Conservation (phyloP, 192 early-diverging fungal genomes). For the Backusella tuberculispora region DNA sequence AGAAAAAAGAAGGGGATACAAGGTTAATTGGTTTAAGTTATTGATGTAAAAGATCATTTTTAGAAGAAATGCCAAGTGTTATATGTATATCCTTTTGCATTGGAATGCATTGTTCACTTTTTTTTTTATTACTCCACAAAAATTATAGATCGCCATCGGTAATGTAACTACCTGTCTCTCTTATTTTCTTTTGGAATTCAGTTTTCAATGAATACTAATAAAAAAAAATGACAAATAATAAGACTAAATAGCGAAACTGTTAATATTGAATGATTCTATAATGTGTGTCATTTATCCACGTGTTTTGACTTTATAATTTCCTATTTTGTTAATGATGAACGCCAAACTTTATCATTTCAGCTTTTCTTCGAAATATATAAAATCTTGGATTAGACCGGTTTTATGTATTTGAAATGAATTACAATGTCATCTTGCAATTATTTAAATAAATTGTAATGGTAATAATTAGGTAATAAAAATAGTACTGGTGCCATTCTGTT, state of each 20-base stretch:
- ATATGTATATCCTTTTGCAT: no score
- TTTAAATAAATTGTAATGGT: neutral
- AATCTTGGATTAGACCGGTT: neutral
- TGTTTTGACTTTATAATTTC: neutral
- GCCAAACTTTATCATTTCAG: neutral
- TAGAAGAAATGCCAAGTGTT: no score
- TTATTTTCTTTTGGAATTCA: no score
- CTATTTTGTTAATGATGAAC: conserved; percentile 3
- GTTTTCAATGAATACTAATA: neutral
- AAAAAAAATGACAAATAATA: neutral
- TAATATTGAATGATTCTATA: neutral
- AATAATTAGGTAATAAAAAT: neutral
- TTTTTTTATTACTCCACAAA: no score
- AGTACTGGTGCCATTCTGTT: neutral
- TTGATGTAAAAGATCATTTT: no score
- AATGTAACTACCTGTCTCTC: no score
- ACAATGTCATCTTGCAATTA: neutral
- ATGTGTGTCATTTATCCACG: neutral
- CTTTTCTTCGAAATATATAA: neutral
- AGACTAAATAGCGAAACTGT: neutral
- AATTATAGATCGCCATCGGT: no score
- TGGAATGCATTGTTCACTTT: no score
- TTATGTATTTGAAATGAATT: neutral
- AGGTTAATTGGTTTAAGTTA: no score
- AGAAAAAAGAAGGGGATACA: no score